Percentiles rank a stretch among this genome's conserved stretches.
phyloP scores from a whole-genome alignment of 495 filamentous ascomycete species.

The Aspergillus olivimuriae region DNA sequence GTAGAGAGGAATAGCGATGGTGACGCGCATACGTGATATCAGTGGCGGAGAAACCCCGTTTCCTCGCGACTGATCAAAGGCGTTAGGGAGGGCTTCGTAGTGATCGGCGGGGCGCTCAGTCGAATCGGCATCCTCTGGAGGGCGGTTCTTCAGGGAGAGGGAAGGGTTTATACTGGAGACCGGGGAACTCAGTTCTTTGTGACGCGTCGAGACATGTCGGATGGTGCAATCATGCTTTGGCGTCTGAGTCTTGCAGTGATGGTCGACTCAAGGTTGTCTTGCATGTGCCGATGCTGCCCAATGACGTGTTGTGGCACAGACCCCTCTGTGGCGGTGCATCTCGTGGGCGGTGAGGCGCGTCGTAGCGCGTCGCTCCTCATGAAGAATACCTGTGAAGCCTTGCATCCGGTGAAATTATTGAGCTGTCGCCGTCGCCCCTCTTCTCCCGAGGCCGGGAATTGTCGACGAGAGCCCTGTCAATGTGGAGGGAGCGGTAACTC shows the following conservation, averaged over 20 bases:
- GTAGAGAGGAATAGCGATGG: not conserved
- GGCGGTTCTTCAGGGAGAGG: not conserved
- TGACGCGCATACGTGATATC: not conserved
- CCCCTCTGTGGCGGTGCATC: not conserved
- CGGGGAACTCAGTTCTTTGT: not conserved
- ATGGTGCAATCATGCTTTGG: too few relatives aligned
- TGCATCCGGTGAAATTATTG: not conserved
- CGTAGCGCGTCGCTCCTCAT: too few relatives aligned
- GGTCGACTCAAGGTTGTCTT: not conserved
- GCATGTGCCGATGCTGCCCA: constrained; percentile 18
- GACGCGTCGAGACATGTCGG: too few relatives aligned
- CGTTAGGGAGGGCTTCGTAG: not conserved
- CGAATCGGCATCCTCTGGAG: not conserved
- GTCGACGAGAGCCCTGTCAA: too few relatives aligned
- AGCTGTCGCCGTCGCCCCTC: too few relatives aligned
- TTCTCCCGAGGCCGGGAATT: too few relatives aligned
- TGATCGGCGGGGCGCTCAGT: not conserved
- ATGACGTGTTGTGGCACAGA: constrained; percentile 31
- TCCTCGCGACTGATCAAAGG: not conserved
- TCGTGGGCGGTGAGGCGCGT: constrained; percentile 8
- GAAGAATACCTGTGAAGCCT: too few relatives aligned
- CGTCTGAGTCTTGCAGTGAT: not conserved
- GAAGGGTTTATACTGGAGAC: not conserved
- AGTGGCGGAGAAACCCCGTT: not conserved
- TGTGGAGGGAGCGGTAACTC: too few relatives aligned